Evolutionary conservation across 2,329 filamentous ascomycete genomes (phyloP).

Genomic region (Clarireedia sp.): DNA sequence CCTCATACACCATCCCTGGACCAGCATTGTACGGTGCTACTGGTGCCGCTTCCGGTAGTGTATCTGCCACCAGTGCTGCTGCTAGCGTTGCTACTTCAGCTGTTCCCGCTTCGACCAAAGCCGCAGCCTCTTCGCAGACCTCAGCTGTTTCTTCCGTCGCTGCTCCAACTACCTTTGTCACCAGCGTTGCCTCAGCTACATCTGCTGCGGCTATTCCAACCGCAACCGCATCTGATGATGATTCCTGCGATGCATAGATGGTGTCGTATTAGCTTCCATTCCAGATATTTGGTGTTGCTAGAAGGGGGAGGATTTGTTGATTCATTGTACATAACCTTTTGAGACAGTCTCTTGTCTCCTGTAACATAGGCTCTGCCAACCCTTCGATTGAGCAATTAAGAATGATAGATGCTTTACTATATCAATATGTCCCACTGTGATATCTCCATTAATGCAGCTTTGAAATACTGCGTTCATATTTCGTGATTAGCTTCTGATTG

Average conservation of each 20-base stretch:
- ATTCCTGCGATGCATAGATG: neutral
- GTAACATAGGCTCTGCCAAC: no score
- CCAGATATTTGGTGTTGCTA: no score
- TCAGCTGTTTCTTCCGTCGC: neutral
- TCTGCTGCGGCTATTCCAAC: neutral
- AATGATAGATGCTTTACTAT: no score
- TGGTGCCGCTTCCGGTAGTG: neutral
- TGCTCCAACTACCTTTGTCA: neutral
- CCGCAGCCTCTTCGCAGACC: neutral
- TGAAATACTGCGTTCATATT: no score
- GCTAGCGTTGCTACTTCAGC: neutral
- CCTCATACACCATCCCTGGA: constrained; percentile 30
- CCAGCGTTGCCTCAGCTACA: neutral
- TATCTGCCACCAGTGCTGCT: neutral
- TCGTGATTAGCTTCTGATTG: no score
- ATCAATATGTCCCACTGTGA: no score
- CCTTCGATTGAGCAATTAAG: no score
- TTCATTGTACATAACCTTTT: no score
- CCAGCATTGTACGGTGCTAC: constrained; percentile 26
- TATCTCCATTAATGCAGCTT: no score
- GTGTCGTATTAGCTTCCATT: no score
- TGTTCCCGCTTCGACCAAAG: neutral
- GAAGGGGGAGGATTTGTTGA: no score
- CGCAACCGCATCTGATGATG: neutral
- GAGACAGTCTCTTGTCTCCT: no score